Evolutionary conservation across 139 green algal genomes (phyloP), one percentile per base, ranked within the genome.

Genomic region (Pleodorina starrii): DNA sequence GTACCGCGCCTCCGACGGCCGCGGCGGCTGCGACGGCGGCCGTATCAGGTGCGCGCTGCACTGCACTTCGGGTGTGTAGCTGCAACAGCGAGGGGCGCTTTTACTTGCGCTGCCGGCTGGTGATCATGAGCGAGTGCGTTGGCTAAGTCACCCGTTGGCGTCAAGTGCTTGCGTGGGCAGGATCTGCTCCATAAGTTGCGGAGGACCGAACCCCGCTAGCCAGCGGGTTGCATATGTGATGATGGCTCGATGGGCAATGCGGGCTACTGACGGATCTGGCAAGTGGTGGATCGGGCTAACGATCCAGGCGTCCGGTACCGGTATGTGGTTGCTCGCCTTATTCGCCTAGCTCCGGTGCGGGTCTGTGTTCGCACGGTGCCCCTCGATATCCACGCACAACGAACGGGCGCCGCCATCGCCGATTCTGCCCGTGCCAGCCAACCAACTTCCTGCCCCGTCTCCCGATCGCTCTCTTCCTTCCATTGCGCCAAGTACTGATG

Each of bases 21-120:
- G 89, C 10, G 91, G 91, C 46, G 91, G 91, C 46, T 91, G 86
- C 44, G 89, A 92, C 35, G 91, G 91, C n/a, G 91, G 38, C 10
- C 85, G 91, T 38, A 43, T 71, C 25, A n/a, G 54, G 54, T 66
- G 7, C 54, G 54, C 54, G 29, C 25, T 21, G 9, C 9, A 4
- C 5, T 25, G 54, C 6, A 66, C 6, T 32, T 4, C 54, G 29
- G 21, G 7, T 66, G 29, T 25, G 54, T 21, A 25, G 29, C 17
- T 9, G 7, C 25, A 32, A 66, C 54, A 66, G 6, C 21, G 54
- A 66, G 14, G 50, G 14, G 50, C 17, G 14, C 17, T 60, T 60
- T 60, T 60, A 60, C 14, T 60, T 60, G 14, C 50, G 17, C 50
- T 25, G 14, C 14, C 17, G 17, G 50, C 17, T 60, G 17, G 14